These are phyloP conservation scores for Colletotrichum lindemuthianum DNA, from an alignment of 2,329 filamentous ascomycete genomes.

Conservation along the genomic window DNA sequence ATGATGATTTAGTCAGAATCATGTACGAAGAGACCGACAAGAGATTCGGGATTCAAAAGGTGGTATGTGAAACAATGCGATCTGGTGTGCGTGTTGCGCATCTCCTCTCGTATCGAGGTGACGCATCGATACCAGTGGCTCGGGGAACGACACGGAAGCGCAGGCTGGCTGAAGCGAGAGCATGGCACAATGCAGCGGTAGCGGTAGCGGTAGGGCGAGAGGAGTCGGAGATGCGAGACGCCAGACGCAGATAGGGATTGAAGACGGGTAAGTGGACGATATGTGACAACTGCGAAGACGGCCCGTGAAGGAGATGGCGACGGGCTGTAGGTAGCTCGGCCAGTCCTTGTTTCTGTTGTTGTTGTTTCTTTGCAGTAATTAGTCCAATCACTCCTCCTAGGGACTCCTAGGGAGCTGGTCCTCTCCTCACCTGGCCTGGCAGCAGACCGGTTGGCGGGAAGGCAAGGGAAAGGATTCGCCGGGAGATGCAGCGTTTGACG, in stretches of 20 bases:
- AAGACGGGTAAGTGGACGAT: conserved; percentile 21
- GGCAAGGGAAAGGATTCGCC: conserved; percentile 21
- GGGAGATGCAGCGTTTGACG: conserved; percentile 22
- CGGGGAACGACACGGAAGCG: conserved; percentile 28
- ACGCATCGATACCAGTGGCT: conserved; percentile 12
- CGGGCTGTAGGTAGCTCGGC: neutral
- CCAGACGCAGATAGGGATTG: conserved; percentile 19
- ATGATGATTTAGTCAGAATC: no score
- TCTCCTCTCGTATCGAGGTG: conserved; percentile 16
- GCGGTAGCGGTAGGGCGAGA: no score
- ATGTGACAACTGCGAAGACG: neutral
- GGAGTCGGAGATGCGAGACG: no score
- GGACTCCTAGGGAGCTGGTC: no score
- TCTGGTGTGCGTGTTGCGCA: conserved; percentile 10
- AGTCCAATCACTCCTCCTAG: neutral
- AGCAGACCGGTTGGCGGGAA: conserved; percentile 26
- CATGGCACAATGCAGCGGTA: no score
- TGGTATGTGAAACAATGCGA: conserved; percentile 22
- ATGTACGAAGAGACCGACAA: no score
- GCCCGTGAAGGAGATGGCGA: conserved; percentile 27
- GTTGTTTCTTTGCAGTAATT: neutral
- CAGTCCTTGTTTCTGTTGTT: neutral
- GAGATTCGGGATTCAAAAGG: neutral
- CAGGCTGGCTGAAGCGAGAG: neutral
- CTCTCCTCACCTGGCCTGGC: conserved; percentile 1